Base-by-base conservation (phyloP, 208 protist genomes). In the Wallacemonas sp. region DNA sequence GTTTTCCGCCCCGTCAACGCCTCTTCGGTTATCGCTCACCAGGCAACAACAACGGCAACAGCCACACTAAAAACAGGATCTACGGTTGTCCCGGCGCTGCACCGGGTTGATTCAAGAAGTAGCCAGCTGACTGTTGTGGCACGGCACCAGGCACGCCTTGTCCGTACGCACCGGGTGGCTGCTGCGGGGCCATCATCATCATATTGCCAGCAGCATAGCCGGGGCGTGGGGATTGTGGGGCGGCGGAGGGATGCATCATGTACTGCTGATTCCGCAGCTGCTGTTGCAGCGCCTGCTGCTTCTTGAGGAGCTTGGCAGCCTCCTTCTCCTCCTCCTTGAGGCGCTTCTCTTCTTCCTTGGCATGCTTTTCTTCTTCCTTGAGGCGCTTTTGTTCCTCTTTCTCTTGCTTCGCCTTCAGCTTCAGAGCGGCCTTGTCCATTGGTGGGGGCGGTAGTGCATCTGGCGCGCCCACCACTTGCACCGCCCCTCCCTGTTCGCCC, bases 261-360 rank as follows among this genome's bases (percentile, higher is more conserved):
- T 58, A 58, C 51, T 58, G 51, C 51, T 58, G 51, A 21, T 58
- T 58, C 0, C 28, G 24, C 51, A 58, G 51, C 21, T 58, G 51
- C 19, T 62, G n/a, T 64, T 67, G 58, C 47, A 47, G 27, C 42
- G 67, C 51, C 61, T 58, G 58, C 22, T 68, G 65, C n/a, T 61
- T 60, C 19, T 61, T 60, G 17, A 54, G 46, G 31, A 47, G 39
- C 33, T 60, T 71, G 14, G 54, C 65, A 31, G 62, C 34, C 55
- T 72, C 66, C 45, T 72, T 79, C 62, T 83, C 78, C 8, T 5
- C 24, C 42, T 44, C 22, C 55, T 49, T 49, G 15, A 24, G 5
- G 17, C 44, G 12, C 44, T 47, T 61, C 44, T 54, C n/a, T 22
- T 62, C 33, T 27, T 66, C 49, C 47, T 62, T 62, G 0, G 30